Evolutionary conservation across 768 basidiomycete genomes (phyloP), one percentile per base, ranked within the genome.

Genomic region (Lactifluus subvellereus): DNA sequence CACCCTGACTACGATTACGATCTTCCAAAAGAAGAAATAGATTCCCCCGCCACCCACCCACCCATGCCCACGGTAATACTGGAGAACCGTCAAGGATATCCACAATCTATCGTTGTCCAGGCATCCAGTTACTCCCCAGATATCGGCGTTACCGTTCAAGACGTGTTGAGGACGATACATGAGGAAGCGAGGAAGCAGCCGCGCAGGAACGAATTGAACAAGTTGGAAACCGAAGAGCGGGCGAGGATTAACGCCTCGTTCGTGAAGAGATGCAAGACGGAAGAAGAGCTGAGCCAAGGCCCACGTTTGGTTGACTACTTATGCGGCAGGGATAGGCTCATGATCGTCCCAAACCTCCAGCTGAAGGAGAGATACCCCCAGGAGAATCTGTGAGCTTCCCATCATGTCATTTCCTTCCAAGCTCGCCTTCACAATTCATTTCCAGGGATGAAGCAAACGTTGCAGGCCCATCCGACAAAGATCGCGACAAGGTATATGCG

Each of bases 1-100:
- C 14, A 40, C 11, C 10, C 13, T 2, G 53, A 64, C 3, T 6
- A 54, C 20, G 57, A 59, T 18, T 64, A 53, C 14, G 32, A 54
- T 0, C 49, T 59, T 6, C 62, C 62, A 40, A 38, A 53, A 3
- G 62, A 64, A 59, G 58, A 64, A 11, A 22, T 43, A 10, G 27
- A 13, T 8, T 59, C 58, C 11, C 40, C 58, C 2, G 62, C 62
- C 13, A 52, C 54, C 2, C 7, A 59, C 22, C 62, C 62, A 9
- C 47, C 35, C 10, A 42, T 55, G 11, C 38, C 1, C 33, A 22
- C 48, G 6, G 16, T 64, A 10, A 42, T 13, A 10, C 58, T 64
- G 9, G 58, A 64, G 58, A 59, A 54, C 33, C 20, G 27, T 9
- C 62, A 59, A 55, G 62, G 57, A 6, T 58, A 59, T 45, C 62